Evolutionary conservation across 2,329 filamentous ascomycete species (phyloP).

Genomic region (Fusarium mundagurra): DNA sequence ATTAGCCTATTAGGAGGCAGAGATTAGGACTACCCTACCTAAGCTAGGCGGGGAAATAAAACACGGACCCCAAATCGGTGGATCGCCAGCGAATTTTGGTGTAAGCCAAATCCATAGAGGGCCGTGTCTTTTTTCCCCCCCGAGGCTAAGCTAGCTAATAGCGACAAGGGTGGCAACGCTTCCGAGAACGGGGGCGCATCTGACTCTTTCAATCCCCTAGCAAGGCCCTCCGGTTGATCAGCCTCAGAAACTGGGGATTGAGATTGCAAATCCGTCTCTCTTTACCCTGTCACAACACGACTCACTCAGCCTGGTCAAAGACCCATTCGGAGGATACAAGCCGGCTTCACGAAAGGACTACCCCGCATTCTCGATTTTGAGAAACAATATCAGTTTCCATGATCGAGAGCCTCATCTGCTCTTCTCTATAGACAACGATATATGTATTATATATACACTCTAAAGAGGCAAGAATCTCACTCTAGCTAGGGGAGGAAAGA

Average conservation of each 20-base stretch:
- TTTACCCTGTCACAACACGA: constrained; percentile 10
- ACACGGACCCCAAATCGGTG: no score
- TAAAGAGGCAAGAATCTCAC: no score
- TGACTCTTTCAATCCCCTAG: constrained; percentile 25
- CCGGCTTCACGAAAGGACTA: neutral
- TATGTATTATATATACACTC: neutral
- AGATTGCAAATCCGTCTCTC: constrained; percentile 4
- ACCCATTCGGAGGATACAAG: neutral
- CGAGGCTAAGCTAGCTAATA: no score
- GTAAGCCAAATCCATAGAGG: no score
- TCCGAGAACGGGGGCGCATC: constrained; percentile 37
- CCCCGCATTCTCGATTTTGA: constrained; percentile 16
- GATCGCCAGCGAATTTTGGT: no score
- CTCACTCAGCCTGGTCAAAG: constrained; percentile 8
- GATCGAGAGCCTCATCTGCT: constrained; percentile 12
- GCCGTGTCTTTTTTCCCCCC: no score
- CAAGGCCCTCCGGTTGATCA: constrained; percentile 5
- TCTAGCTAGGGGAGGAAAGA: no score
- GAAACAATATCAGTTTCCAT: neutral
- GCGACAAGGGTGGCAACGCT: constrained; percentile 21
- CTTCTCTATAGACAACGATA: neutral
- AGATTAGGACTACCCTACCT: constrained; percentile 21
- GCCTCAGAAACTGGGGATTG: constrained; percentile 17
- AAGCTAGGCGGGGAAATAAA: no score
- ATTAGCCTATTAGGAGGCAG: constrained; percentile 30